Percentiles rank a stretch among this genome's conserved stretches.
Conservation (phyloP, 106 monocot genomes). For the Vanilla planifolia region DNA sequence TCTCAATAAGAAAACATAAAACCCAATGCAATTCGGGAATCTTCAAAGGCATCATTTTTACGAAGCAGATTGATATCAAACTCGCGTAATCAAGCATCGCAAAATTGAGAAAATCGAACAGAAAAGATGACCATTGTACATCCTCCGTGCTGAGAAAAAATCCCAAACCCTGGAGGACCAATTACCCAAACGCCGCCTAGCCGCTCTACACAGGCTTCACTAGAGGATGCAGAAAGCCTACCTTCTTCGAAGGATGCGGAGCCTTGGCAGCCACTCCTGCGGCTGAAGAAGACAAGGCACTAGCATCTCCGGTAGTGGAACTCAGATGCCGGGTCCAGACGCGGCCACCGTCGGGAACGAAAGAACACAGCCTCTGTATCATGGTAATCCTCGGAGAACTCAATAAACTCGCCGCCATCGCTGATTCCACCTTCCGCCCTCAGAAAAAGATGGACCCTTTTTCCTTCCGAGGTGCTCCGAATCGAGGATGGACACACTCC, state of each 20-base stretch:
- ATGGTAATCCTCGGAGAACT: not conserved
- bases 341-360: not conserved
- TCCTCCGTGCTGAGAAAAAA: too few species aligned
- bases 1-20: not conserved
- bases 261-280: not conserved
- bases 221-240: not conserved
- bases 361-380: not conserved
- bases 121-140: not conserved
- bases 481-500: not conserved
- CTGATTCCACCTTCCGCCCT: too few species aligned
- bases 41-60: not conserved
- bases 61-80: not conserved
- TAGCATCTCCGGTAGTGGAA: constrained; percentile 1
- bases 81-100: not conserved
- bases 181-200: not conserved
- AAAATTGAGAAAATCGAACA: not conserved
- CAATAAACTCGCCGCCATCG: not conserved
- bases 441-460: not conserved
- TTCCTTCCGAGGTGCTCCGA: not conserved
- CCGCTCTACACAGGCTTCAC: not conserved
- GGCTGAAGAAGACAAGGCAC: not conserved
- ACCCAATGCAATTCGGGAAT: not conserved
- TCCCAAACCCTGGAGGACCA: too few species aligned
- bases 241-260: constrained; percentile 8
- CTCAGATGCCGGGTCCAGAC: not conserved